Conservation (phyloP, 306 rosid species). For the Fagus crenata region DNA sequence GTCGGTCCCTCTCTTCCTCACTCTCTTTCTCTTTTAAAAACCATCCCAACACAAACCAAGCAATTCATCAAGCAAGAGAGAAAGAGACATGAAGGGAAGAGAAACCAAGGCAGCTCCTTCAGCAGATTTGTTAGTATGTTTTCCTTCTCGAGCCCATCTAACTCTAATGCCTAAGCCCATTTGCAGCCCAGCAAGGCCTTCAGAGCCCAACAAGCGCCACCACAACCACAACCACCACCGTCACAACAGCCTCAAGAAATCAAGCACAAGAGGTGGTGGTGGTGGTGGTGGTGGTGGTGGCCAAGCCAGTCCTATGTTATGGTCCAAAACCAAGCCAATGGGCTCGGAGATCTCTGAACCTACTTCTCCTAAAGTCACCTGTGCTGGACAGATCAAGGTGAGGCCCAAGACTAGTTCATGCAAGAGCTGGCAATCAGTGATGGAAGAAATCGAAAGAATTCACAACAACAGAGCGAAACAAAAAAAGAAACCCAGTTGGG, state of each 20-base stretch:
- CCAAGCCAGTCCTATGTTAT: conserved; percentile 62
- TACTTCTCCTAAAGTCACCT: conserved; percentile 89
- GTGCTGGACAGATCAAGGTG: conserved; percentile 93
- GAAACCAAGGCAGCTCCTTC: conserved; percentile 58
- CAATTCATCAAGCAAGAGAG: conserved; percentile 13
- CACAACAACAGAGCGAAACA: conserved; percentile 49
- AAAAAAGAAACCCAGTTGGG: conserved; percentile 59
- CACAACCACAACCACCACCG: conserved; percentile 12
- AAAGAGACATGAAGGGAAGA: conserved; percentile 46
- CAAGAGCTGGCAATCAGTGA: conserved; percentile 86
- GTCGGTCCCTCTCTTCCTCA: conserved; percentile 35
- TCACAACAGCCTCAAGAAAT: conserved; percentile 49
- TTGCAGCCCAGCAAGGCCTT: conserved; percentile 79
- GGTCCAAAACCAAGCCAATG: conserved; percentile 72
- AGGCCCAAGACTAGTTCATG: conserved; percentile 50
- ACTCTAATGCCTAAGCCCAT: conserved; percentile 75
- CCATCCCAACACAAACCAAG: conserved; percentile 10
- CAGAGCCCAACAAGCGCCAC: conserved; percentile 50
- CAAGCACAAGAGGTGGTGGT: conserved; percentile 29
- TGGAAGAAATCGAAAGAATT: conserved; percentile 93
- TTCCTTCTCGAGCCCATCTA: conserved; percentile 77
- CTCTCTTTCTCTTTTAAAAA: conserved; percentile 48
- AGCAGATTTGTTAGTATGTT: conserved; percentile 81
- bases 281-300: too few relatives aligned
- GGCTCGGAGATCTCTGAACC: conserved; percentile 70